phyloP scores from a whole-genome alignment of 495 filamentous ascomycete genomes.

The Xylaria nigripes region DNA sequence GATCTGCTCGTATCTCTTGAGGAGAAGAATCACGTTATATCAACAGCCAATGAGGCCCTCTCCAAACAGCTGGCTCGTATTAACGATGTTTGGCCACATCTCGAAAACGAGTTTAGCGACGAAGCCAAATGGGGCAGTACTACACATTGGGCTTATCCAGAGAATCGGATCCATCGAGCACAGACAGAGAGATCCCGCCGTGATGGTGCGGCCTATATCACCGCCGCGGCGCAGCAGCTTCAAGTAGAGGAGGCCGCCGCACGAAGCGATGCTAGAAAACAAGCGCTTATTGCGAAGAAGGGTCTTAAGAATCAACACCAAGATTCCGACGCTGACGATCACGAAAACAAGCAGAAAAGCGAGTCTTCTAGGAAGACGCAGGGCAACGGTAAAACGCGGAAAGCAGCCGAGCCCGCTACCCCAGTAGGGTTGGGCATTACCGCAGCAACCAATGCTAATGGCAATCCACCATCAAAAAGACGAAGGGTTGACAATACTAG shows the following conservation, averaged over 20 bases:
- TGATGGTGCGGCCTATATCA: conserved; percentile 63
- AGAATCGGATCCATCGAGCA: conserved; percentile 63
- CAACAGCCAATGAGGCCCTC: conserved; percentile 79
- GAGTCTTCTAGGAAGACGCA: conserved; percentile 52
- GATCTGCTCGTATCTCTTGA: conserved; percentile 81
- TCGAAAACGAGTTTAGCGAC: conserved; percentile 85
- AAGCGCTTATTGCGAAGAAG: conserved; percentile 68
- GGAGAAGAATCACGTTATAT: conserved; percentile 93
- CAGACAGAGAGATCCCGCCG: conserved; percentile 64
- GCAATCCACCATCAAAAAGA: conserved; percentile 55
- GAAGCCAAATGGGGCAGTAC: conserved; percentile 86
- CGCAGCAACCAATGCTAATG: conserved; percentile 31
- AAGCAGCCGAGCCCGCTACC: conserved; percentile 43
- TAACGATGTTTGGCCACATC: conserved; percentile 72
- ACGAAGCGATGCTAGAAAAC: conserved; percentile 72
- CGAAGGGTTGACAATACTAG: conserved; percentile 72
- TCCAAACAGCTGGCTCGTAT: conserved; percentile 77
- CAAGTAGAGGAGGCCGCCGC: conserved; percentile 62
- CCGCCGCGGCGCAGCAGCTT: conserved; percentile 59
- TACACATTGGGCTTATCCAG: conserved; percentile 92
- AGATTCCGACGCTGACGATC: conserved; percentile 75
- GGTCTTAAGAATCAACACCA: conserved; percentile 54
- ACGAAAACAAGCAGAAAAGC: conserved; percentile 36
- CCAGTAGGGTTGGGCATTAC: conserved; percentile 49
- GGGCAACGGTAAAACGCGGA: conserved; percentile 54